Conservation (phyloP, 495 filamentous ascomycete genomes). For the Recurvomyces mirabilis region DNA sequence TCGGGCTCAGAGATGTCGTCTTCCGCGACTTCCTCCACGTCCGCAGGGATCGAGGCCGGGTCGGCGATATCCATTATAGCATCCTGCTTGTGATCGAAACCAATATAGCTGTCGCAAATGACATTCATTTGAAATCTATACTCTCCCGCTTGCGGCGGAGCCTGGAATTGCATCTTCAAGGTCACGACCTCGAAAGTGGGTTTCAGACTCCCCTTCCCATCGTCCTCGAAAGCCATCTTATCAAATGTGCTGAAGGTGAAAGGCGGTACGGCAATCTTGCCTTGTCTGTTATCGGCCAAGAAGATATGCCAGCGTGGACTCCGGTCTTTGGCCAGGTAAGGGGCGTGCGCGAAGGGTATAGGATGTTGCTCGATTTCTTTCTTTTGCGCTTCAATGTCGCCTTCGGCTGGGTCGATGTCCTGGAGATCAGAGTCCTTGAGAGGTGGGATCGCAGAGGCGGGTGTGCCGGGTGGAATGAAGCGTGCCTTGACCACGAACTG, state of each 20-base stretch:
- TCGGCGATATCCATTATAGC: slow-evolving; percentile 86
- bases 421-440: slow-evolving; percentile 69
- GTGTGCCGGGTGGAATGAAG: slow-evolving; percentile 75
- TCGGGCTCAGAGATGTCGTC: slow-evolving; percentile 97
- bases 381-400: slow-evolving; percentile 65
- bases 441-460: slow-evolving; percentile 47
- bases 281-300: slow-evolving; percentile 83
- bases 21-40: slow-evolving; percentile 64
- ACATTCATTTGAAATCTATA: slow-evolving; percentile 89
- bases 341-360: slow-evolving; percentile 73
- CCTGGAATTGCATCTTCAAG: slow-evolving; percentile 93
- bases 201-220: slow-evolving; percentile 40
- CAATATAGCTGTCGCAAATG: slow-evolving; percentile 86
- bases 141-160: slow-evolving; percentile 80
- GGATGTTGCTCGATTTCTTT: slow-evolving; percentile 45
- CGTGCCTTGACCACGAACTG: slow-evolving; percentile 92
- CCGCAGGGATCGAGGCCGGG: slow-evolving; percentile 64
- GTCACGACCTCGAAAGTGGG: slow-evolving; percentile 90
- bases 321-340: slow-evolving; percentile 80
- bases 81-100: slow-evolving; percentile 79
- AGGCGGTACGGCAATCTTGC: slow-evolving; percentile 88
- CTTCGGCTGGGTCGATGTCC: slow-evolving; percentile 86
- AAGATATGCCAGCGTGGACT: slow-evolving; percentile 87
- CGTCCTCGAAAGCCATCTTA: slow-evolving; percentile 63
- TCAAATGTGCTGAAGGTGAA: slow-evolving; percentile 86